Base-by-base conservation (phyloP, 2,329 filamentous ascomycete genomes). In the Sporothrix humicola region DNA sequence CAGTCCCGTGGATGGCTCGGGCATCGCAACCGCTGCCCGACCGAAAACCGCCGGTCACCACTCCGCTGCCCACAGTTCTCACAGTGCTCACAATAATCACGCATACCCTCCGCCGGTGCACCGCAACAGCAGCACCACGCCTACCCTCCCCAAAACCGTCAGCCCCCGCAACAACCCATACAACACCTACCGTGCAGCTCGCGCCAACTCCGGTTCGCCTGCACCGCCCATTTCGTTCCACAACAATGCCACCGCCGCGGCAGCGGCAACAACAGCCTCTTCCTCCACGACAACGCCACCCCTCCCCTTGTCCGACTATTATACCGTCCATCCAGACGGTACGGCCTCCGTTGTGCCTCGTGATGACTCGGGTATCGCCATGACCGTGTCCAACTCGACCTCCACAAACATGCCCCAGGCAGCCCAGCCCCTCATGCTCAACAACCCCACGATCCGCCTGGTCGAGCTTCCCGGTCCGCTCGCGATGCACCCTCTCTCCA, bases 191-290 rank as follows among this genome's bases (percentile, higher is more conserved):
- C 59, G 73, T 8, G 26, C 59, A n/a, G 20, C 69, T 5, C 68
- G 72, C 8, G 48, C 66, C 54, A 73, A 42, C 52, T 63, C 69
- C 13, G 8, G 50, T 12, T 73, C 75, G 17, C 75, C 73, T 2
- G 74, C 74, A 1, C 73, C 73, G 48, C 73, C 73, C 17, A 50
- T 74, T 6, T 72, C 73, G 17, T 48, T 74, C 6, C 73, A 54
- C 63, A 74, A 74, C 15, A 65, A 63, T 9, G 31, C 52, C 23
- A 42, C 58, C 44, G 23, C 44, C 20, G 42, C 69, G 42, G 1
- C 72, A 58, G 9, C 3, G 31, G 31, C 31, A 37, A 37, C 31
- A 7, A 37, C 7, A 37, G 31, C 31, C 3, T 37, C 31, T 37
- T 37, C 31, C 2, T 37, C 31, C 46, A n/a, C 31, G 20, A 20